Evolutionary conservation across 73 alveolate species (phyloP).

Genomic region (Uronychia setigera): DNA sequence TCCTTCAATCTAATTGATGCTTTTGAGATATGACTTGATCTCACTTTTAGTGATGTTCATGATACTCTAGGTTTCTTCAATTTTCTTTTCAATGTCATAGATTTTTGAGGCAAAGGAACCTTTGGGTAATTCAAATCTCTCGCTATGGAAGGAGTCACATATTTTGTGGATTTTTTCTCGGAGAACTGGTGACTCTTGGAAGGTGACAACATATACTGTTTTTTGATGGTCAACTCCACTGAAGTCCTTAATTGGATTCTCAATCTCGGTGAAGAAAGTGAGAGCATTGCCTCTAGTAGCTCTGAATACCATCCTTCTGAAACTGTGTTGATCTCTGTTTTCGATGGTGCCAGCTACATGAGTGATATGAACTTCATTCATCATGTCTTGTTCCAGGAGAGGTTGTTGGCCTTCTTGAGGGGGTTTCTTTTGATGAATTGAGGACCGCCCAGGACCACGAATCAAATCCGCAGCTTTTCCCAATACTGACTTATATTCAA

Average conservation of each 20-base stretch:
- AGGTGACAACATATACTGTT: constrained; percentile 81
- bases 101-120: constrained; percentile 50
- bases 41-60: constrained; percentile 62
- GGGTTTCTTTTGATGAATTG: constrained; percentile 25
- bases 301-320: constrained; percentile 90
- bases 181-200: constrained; percentile 88
- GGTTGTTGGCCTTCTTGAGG: constrained; percentile 25
- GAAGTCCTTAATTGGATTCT: constrained; percentile 62
- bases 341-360: constrained; percentile 94
- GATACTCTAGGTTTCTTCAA: constrained; percentile 54
- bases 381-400: constrained; percentile 16
- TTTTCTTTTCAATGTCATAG: constrained; percentile 51
- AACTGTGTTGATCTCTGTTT: constrained; percentile 76
- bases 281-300: constrained; percentile 92
- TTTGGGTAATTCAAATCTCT: constrained; percentile 62
- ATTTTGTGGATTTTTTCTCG: constrained; percentile 77
- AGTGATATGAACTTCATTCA: constrained; percentile 52
- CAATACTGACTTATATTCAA: constrained; percentile 34
- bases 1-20: constrained; percentile 47
- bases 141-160: constrained; percentile 88
- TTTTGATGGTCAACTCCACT: constrained; percentile 37
- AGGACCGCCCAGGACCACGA: constrained; percentile 11
- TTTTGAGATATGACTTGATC: constrained; percentile 49
- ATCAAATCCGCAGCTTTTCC: constrained; percentile 47
- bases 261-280: constrained; percentile 74